Evolutionary conservation across 2,329 filamentous ascomycete species (phyloP), one percentile per base, ranked within the genome.

Genomic region (Chaetomium globosum): DNA sequence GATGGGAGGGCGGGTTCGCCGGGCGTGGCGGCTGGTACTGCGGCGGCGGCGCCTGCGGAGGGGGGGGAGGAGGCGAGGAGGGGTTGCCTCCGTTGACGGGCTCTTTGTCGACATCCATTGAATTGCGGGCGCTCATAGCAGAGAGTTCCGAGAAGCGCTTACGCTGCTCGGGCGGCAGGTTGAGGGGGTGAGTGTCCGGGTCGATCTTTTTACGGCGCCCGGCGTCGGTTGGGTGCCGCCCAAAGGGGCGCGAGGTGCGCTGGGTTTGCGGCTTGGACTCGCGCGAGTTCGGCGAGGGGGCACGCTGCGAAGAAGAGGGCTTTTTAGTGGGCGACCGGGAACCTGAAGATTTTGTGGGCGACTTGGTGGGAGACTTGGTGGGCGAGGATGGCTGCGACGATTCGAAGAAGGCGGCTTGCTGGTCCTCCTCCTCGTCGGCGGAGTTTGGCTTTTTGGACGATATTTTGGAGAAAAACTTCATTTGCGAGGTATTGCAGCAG

Each of bases 161-260:
- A 74, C 92, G 86, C 83, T 97, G 89, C 80, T 97, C 93, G 55
- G 93, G 93, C 2, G 90, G 92, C 26, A 96, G 86, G 74, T 97
- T 97, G 60, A 97, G 85, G 48, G 94, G 94, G 77, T 97, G 93
- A 2, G 87, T 89, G 75, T 94, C 86, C 69, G 83, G 82, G 75
- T 91, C 88, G 74, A 81, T 78, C 75, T 86, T 86, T 72, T 78
- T 79, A 69, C 83, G 67, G 57, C 69, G 81, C 60, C 77, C 77
- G 28, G 80, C 77, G 65, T 85, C 82, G 65, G 80, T 81, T 46
- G 82, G 77, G 67, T 83, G 79, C 67, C 82, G 80, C 63, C 75
- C 75, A 68, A 79, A 85, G 64, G 80, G 80, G 59, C 70, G 71
- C 59, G 71, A 71, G 54, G 65, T 63, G 64, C 71, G 72, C 62